Percentiles rank a stretch among this genome's conserved stretches.
These are phyloP conservation scores for Colletotrichum siamense DNA, from an alignment of 2,329 filamentous ascomycete species.

Conservation along the genomic window DNA sequence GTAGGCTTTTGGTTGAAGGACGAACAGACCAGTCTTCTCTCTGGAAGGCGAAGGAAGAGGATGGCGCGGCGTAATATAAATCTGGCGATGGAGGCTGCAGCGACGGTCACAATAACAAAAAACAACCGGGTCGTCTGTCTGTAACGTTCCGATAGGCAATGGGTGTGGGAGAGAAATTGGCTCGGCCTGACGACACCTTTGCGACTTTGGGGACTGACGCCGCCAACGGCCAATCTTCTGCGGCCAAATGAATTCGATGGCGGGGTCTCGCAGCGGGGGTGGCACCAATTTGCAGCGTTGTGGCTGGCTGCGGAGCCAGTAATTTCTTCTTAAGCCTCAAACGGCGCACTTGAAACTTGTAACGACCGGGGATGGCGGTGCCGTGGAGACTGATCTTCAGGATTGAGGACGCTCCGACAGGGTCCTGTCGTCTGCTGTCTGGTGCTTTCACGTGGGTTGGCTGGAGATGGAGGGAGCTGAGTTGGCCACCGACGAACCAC, in stretches of 20 bases:
- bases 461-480: not conserved
- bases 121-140: conserved; percentile 18
- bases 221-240: conserved; percentile 17
- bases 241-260: conserved; percentile 9
- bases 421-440: not conserved
- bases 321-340: conserved; percentile 18
- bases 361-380: conserved; percentile 21
- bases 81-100: not conserved
- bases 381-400: conserved; percentile 19
- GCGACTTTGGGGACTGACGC: not conserved
- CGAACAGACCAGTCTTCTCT: not conserved
- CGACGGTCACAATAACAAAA: conserved; percentile 19
- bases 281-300: conserved; percentile 18
- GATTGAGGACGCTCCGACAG: conserved; percentile 5
- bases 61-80: conserved; percentile 7
- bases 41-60: not conserved
- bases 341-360: conserved; percentile 15
- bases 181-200: conserved; percentile 1
- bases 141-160: conserved; percentile 10
- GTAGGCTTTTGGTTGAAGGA: not conserved
- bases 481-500: not conserved
- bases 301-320: conserved; percentile 21
- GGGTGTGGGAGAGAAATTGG: conserved; percentile 21
- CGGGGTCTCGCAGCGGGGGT: conserved; percentile 22
- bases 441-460: conserved; percentile 5